These are phyloP conservation scores for Cyclostephanos tholiformis DNA, from an alignment of 108 stramenopile genomes.

Conservation along the genomic window DNA sequence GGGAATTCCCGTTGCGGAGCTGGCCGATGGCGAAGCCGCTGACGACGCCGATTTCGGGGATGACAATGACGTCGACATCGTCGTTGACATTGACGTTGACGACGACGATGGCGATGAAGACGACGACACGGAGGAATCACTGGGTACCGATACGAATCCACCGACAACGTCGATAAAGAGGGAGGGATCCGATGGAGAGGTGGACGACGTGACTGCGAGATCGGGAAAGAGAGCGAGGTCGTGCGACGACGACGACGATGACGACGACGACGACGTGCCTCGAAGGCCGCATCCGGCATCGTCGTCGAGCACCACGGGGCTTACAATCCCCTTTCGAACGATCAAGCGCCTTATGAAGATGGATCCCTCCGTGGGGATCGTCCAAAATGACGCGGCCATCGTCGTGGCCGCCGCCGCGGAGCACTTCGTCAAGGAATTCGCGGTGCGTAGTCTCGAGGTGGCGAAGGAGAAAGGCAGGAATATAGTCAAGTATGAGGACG, in stretches of 20 bases:
- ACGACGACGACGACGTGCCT: constrained; percentile 12
- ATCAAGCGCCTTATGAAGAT: constrained; percentile 86
- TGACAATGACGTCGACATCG: constrained; percentile 10
- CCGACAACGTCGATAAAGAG: background rate
- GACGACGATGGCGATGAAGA: constrained; percentile 5
- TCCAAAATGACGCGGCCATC: constrained; percentile 89
- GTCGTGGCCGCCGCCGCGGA: constrained; percentile 73
- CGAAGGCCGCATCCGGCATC: constrained; percentile 35
- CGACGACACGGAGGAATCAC: background rate
- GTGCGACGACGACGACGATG: background rate
- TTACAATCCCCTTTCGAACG: constrained; percentile 81
- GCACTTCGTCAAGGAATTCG: constrained; percentile 75
- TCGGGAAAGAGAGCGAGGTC: constrained; percentile 1
- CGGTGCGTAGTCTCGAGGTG: constrained; percentile 65
- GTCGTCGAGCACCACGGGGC: constrained; percentile 58
- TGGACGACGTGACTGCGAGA: background rate
- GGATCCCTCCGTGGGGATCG: constrained; percentile 79
- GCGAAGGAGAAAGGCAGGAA: constrained; percentile 71
- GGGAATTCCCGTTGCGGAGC: background rate
- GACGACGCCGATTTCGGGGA: constrained; percentile 8
- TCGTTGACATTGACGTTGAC: constrained; percentile 15
- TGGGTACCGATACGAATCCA: constrained; percentile 1
- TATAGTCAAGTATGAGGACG: constrained; percentile 87
- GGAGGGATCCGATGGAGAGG: background rate
- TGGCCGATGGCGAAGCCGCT: background rate